Conservation (phyloP, 495 filamentous ascomycete species). For the Penicillium lividum region DNA sequence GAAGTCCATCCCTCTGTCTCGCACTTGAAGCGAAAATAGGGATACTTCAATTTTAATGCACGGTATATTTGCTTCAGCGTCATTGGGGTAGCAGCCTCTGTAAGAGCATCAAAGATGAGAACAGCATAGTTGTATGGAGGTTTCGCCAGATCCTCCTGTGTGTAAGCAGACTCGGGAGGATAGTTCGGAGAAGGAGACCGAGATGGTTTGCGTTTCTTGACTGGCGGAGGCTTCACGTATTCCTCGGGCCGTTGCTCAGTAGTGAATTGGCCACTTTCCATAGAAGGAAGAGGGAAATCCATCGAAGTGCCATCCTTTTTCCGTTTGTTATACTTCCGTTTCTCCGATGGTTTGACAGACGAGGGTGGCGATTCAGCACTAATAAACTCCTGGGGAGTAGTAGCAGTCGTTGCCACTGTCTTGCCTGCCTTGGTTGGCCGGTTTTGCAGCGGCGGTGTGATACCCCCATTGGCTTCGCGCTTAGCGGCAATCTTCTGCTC, state of each 20-base stretch:
- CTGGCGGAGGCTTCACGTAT: constrained; percentile 46
- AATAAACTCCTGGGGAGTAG: constrained; percentile 35
- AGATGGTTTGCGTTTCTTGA: constrained; percentile 57
- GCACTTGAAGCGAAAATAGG: constrained; percentile 82
- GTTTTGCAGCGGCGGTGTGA: constrained; percentile 32
- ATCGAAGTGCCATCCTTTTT: constrained; percentile 56
- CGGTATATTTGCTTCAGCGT: constrained; percentile 94
- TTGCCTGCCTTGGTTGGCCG: constrained; percentile 58
- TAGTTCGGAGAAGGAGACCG: constrained; percentile 72
- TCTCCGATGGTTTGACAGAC: constrained; percentile 55
- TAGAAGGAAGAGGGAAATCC: constrained; percentile 46
- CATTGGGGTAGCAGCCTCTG: constrained; percentile 67
- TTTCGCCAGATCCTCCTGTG: constrained; percentile 80
- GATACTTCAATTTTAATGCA: constrained; percentile 82
- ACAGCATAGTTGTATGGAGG: constrained; percentile 85
- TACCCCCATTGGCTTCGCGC: constrained; percentile 46
- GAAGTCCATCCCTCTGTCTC: constrained; percentile 92
- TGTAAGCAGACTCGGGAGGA: constrained; percentile 72
- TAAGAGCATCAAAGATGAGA: constrained; percentile 86
- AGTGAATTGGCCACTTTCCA: constrained; percentile 48
- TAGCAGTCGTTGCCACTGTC: constrained; percentile 23
- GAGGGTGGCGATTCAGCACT: constrained; percentile 51
- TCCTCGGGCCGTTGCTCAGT: constrained; percentile 46
- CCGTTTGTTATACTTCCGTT: constrained; percentile 76
- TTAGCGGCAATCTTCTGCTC: constrained; percentile 56